These are phyloP conservation scores for Cladosporium colombiae DNA, from an alignment of 2,329 filamentous ascomycete species.

Conservation along the genomic window DNA sequence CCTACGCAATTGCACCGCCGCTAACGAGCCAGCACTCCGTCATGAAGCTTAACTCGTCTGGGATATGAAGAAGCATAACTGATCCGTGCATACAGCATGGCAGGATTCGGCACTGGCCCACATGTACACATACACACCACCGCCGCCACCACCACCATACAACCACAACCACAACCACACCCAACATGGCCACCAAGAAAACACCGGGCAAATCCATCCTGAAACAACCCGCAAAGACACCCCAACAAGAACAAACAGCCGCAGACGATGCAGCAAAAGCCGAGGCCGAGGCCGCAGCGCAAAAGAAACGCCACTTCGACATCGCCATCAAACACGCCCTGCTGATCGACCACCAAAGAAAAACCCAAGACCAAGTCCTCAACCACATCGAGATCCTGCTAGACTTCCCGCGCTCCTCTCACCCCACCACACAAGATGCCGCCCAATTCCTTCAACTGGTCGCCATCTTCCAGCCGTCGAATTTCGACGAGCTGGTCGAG, in stretches of 20 bases:
- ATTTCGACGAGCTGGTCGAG: conserved; percentile 85
- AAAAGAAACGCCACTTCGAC: conserved; percentile 51
- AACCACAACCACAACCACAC: not conserved
- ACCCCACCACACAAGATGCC: conserved; percentile 58
- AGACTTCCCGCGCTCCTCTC: conserved; percentile 58
- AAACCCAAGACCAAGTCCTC: conserved; percentile 72
- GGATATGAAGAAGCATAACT: not conserved
- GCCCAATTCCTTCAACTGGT: conserved; percentile 66
- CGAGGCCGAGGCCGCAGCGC: conserved; percentile 23
- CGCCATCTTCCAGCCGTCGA: conserved; percentile 75
- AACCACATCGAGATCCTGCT: conserved; percentile 71
- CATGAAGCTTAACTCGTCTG: not conserved
- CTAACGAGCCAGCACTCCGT: not conserved
- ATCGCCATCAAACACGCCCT: conserved; percentile 80
- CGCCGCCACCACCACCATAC: too few relatives aligned
- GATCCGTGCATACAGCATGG: not conserved
- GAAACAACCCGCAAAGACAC: conserved; percentile 41
- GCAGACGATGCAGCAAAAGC: conserved; percentile 32
- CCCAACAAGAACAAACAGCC: conserved; percentile 28
- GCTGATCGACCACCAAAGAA: conserved; percentile 79
- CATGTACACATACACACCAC: not conserved
- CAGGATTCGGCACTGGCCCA: not conserved
- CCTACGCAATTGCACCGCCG: not conserved
- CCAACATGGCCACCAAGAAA: conserved; percentile 29
- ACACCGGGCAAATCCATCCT: conserved; percentile 48